Base-by-base conservation (phyloP, 2,329 filamentous ascomycete genomes). In the Sporothrix inflata region DNA sequence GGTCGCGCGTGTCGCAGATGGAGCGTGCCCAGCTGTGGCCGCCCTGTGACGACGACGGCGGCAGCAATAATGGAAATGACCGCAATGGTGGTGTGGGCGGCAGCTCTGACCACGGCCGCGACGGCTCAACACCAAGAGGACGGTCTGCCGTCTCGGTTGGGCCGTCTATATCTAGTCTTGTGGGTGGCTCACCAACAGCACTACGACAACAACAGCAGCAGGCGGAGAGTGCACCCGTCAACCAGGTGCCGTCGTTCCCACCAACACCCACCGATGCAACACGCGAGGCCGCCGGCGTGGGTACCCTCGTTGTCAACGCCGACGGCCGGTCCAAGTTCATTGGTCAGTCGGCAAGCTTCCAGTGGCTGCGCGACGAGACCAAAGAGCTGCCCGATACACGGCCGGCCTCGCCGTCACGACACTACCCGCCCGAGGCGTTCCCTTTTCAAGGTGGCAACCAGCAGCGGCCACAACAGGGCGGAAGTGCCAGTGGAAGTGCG, bases 251-350 rank as follows among this genome's bases (percentile, higher is more conserved):
- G 0, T 14, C 24, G 11, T 30, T 30, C 11, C 11, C 51, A 2
- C 7, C 55, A 38, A 40, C 55, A 21, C 27, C 55, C 63, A 38
- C 63, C 4, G 45, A 27, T 4, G 45, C 27, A 27, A 40, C 66
- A 2, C 47, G 47, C 49, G 66, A 69, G 19, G 66, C 66, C 1
- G 66, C 24, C 24, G 66, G 47, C 47, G 49, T 69, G 27, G 66
- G 66, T 27, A 69, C 66, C 2, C 66, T 69, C 12, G 66, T 69
- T 9, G 66, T 69, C 19, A 69, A 55, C 21, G 45, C 66, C 47
- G 66, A 69, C 30, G 66, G 66, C 14, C 66, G 66, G 27, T 53
- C 66, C 30, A 69, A 69, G 45, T 69, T 69, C n/a, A 69, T 69
- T 19, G 66, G 66, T 8, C 66, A 69, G 66, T 69, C 66, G 27